Evolutionary conservation across 2,329 filamentous ascomycete genomes (phyloP), one percentile per base, ranked within the genome.

Genomic region (Epichloe sp.): DNA sequence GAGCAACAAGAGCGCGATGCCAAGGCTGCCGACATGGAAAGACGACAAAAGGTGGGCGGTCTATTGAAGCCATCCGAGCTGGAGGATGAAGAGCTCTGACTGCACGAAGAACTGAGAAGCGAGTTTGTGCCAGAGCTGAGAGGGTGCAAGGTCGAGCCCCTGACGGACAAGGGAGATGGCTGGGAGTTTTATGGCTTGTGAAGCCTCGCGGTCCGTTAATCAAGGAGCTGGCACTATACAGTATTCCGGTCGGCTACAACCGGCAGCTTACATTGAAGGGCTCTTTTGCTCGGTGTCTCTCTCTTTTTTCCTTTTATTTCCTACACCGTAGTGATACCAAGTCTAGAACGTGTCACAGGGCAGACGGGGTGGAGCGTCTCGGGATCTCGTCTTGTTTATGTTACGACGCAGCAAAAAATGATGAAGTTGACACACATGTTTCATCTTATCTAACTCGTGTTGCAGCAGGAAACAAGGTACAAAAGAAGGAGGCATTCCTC

Each of bases 11-110:
- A 91, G 54, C 82, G 82, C 57, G 87, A 91, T 60, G 87, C 86
- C 45, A 88, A 90, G 67, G 83, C 85, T 47, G 86, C 88, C 21
- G 94, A 98, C 66, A 83, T 90, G 61, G 88, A 96, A 69, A 85
- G 91, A 59, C 83, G 88, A 55, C 87, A 91, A 72, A 97, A 95
- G 76, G 88, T 98, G 51, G 90, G 93, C 59, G 93, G 94, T 62
- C 76, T 98, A 55, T 76, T 98, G 63, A 97, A 98, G 76, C 94
- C 93, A 47, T 93, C 89, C n/a, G 93, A 98, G 67, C 80, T 98
- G 64, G 91, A 89, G 58, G 87, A 91, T 60, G 87, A 91, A 62
- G 86, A 90, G 70, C 77, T 90, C 69, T 96, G 89, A 95, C 87
- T 90, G 56, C 72, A 80, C 44, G 68, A 81, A 66, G 83, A 88